Conservation (phyloP, 2,329 filamentous ascomycete genomes). For the Cladorrhinum sp. region DNA sequence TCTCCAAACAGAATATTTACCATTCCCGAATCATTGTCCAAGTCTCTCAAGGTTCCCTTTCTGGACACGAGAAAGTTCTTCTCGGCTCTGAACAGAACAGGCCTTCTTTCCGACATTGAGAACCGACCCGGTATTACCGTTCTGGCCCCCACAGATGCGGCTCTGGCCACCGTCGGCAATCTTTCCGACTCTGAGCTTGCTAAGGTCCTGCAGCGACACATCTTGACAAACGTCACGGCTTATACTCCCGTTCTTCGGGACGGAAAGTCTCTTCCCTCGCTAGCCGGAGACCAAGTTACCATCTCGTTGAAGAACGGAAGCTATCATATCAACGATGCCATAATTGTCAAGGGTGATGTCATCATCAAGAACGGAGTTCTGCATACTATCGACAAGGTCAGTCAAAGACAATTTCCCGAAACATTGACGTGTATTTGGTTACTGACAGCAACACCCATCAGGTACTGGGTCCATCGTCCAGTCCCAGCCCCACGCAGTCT, state of each 20-base stretch:
- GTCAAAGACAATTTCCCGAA: neutral
- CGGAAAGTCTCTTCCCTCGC: conserved; percentile 5
- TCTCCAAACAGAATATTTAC: neutral
- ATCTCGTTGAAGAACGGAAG: conserved; percentile 7
- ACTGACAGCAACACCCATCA: neutral
- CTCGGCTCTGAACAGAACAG: conserved; percentile 1
- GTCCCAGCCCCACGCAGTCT: neutral
- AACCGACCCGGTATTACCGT: conserved; percentile 8
- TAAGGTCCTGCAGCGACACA: conserved; percentile 1
- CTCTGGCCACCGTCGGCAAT: neutral
- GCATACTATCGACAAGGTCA: conserved; percentile 12
- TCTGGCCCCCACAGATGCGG: conserved; percentile 7
- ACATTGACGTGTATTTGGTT: neutral
- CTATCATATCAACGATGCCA: conserved; percentile 8
- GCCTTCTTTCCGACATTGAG: conserved; percentile 11
- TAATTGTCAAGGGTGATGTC: conserved; percentile 6
- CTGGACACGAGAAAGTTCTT: neutral
- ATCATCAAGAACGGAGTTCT: conserved; percentile 16
- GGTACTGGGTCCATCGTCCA: neutral
- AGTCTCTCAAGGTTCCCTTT: neutral
- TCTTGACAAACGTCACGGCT: conserved; percentile 2
- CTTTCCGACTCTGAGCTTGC: conserved; percentile 9
- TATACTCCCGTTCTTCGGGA: conserved; percentile 11
- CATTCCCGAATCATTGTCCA: neutral
- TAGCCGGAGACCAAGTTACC: conserved; percentile 8